phyloP scores from a whole-genome alignment of 2,329 filamentous ascomycete species.

The Thielaviopsis euricoi region DNA sequence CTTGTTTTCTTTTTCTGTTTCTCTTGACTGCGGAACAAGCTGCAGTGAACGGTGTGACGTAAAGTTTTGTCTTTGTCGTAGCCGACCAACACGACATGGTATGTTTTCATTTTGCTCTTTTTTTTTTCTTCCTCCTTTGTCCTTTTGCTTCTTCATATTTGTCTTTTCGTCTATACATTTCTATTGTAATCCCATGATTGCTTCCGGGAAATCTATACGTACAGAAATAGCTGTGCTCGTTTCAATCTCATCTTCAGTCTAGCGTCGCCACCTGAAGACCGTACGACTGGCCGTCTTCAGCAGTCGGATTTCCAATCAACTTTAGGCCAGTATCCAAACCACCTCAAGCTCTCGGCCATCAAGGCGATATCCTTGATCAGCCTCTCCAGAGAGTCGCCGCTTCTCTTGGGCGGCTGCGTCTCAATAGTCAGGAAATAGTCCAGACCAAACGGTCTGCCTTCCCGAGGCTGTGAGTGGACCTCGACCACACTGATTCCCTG shows the following conservation, averaged over 20 bases:
- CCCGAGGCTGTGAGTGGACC: constrained; percentile 7
- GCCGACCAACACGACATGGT: too few species aligned
- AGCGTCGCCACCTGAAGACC: neutral
- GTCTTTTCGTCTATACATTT: neutral
- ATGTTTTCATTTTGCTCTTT: too few species aligned
- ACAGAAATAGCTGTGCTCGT: neutral
- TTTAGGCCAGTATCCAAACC: constrained; percentile 48
- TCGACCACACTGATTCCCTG: constrained; percentile 4
- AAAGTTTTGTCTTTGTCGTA: too few species aligned
- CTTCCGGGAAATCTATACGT: neutral
- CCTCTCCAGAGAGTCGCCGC: constrained; percentile 25
- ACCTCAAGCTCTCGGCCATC: constrained; percentile 47
- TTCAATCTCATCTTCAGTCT: neutral
- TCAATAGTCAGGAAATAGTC: constrained; percentile 10
- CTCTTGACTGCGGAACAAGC: too few species aligned
- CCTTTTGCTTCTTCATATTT: too few species aligned
- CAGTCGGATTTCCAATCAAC: constrained; percentile 7
- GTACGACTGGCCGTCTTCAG: neutral
- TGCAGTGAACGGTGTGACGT: too few species aligned
- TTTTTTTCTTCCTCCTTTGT: too few species aligned
- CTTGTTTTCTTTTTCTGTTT: too few species aligned
- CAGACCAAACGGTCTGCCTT: constrained; percentile 8
- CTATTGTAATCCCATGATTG: neutral
- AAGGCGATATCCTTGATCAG: constrained; percentile 40
- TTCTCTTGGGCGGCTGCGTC: constrained; percentile 5